A percentile compares a stretch with the other conserved stretches of the same genome.
phyloP scores from a whole-genome alignment of 1,284 basidiomycete genomes.

The Wolfiporia cocos region DNA sequence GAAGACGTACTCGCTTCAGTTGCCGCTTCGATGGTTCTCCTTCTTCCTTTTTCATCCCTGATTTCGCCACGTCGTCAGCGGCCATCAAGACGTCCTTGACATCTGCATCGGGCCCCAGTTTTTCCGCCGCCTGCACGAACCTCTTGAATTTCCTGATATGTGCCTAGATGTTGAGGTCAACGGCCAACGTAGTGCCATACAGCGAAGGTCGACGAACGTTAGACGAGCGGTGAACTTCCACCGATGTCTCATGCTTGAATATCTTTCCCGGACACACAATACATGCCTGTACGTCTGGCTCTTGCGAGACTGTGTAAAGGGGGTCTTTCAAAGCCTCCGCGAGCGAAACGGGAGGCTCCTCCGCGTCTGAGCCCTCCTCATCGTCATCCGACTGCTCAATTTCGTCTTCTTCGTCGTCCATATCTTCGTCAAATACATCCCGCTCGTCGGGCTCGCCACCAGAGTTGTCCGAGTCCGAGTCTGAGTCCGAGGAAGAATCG shows the following conservation, averaged over 20 bases:
- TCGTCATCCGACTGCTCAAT: conserved; percentile 23
- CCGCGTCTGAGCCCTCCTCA: conserved; percentile 24
- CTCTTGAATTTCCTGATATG: conserved; percentile 54
- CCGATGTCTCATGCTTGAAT: conserved; percentile 61
- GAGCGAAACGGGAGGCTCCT: conserved; percentile 45
- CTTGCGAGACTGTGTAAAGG: conserved; percentile 50
- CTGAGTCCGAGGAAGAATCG: conserved; percentile 56
- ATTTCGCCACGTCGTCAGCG: conserved; percentile 21
- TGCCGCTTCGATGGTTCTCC: conserved; percentile 43
- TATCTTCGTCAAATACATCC: conserved; percentile 19
- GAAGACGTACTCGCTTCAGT: conserved; percentile 43
- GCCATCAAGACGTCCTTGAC: conserved; percentile 46
- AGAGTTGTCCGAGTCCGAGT: conserved; percentile 22
- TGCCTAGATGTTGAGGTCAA: conserved; percentile 31
- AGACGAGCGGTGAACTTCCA: conserved; percentile 55
- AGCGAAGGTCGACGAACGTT: conserved; percentile 38
- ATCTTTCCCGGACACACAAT: conserved; percentile 71
- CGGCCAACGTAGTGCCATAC: not conserved
- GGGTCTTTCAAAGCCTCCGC: conserved; percentile 57
- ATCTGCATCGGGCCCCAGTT: conserved; percentile 34
- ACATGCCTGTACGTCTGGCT: conserved; percentile 52
- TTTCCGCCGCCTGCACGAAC: conserved; percentile 36
- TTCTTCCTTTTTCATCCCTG: conserved; percentile 4
- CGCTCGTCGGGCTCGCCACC: conserved; percentile 10
- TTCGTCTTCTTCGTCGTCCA: conserved; percentile 24